A percentile compares a stretch with the other conserved stretches of the same genome.
These are phyloP conservation scores for Microthlaspi erraticum DNA, from an alignment of 345 rosid species.

Conservation along the genomic window DNA sequence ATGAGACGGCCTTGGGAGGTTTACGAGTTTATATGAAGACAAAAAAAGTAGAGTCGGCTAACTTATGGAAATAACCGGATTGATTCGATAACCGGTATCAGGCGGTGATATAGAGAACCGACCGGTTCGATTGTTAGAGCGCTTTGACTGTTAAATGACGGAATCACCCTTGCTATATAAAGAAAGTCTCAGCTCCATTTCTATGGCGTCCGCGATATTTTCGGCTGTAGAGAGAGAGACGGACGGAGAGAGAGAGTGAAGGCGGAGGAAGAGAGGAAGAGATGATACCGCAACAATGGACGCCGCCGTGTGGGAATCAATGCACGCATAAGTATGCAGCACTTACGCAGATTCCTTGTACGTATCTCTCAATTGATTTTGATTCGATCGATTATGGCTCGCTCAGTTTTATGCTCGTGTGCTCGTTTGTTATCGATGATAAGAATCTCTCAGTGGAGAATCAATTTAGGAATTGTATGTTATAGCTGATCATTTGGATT, in stretches of 20 bases:
- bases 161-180: constrained; percentile 18
- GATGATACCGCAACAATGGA: constrained; percentile 84
- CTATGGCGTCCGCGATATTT: constrained; percentile 30
- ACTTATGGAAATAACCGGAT: constrained; percentile 12
- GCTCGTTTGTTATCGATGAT: constrained; percentile 2
- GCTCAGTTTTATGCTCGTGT: not conserved
- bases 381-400: constrained; percentile 22
- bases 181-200: not conserved
- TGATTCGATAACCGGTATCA: not conserved
- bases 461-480: constrained; percentile 1
- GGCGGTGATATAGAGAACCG: not conserved
- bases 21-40: constrained; percentile 9
- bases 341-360: constrained; percentile 89
- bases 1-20: constrained; percentile 1
- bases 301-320: constrained; percentile 73
- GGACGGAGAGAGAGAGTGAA: constrained; percentile 16
- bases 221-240: constrained; percentile 5
- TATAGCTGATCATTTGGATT: not conserved
- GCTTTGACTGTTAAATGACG: not conserved
- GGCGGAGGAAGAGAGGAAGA: constrained; percentile 38
- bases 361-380: not conserved
- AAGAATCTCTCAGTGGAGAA: not conserved
- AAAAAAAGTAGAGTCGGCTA: not conserved
- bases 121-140: constrained; percentile 17
- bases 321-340: constrained; percentile 88